Conservation (phyloP, 768 basidiomycete genomes). For the Suillus tomentosus region DNA sequence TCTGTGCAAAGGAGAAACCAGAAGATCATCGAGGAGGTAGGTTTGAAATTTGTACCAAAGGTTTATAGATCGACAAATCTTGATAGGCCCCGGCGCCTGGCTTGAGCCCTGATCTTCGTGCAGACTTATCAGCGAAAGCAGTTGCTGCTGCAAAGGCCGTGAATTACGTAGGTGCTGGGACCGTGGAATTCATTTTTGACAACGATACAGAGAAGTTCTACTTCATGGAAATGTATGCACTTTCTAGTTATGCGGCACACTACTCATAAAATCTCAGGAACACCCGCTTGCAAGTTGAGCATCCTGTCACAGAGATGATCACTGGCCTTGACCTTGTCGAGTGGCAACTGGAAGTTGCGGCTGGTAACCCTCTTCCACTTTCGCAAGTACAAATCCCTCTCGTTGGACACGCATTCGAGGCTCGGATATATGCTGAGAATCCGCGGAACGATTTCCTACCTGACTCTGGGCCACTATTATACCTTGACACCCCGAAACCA, state of each 20-base stretch:
- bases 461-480: conserved; percentile 80
- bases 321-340: conserved; percentile 93
- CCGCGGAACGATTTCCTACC: conserved; percentile 93
- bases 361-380: conserved; percentile 84
- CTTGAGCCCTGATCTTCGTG: conserved; percentile 73
- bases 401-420: conserved; percentile 92
- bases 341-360: conserved; percentile 93
- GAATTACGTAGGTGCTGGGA: conserved; percentile 88
- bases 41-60: conserved; percentile 5
- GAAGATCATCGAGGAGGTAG: conserved; percentile 91
- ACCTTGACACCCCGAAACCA: conserved; percentile 78
- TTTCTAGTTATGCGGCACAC: not conserved
- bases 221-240: conserved; percentile 90
- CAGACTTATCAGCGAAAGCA: conserved; percentile 82
- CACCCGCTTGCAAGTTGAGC: conserved; percentile 84
- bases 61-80: not conserved
- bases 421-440: conserved; percentile 94
- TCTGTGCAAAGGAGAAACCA: conserved; percentile 92
- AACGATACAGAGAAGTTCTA: conserved; percentile 85
- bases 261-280: conserved; percentile 51
- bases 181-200: conserved; percentile 97
- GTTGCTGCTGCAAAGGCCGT: conserved; percentile 93
- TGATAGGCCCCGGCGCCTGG: conserved; percentile 88
- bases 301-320: conserved; percentile 94
- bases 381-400: conserved; percentile 78